phyloP scores from a whole-genome alignment of 2,329 filamentous ascomycete species.

The Chrysosporium queenslandicum region DNA sequence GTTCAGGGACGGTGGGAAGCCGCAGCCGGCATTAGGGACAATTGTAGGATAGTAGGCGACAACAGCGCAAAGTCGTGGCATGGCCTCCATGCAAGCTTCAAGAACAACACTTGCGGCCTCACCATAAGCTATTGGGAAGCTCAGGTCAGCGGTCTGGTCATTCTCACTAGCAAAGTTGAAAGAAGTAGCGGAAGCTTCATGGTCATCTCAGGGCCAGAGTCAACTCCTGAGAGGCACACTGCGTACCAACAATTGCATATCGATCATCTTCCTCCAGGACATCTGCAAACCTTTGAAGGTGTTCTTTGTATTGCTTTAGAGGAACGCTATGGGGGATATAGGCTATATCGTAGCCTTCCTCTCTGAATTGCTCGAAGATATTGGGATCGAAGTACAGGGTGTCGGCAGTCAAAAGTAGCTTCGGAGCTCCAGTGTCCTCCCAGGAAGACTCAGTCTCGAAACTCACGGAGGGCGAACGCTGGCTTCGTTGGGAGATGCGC shows the following conservation, averaged over 20 bases:
- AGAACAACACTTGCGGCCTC: slow-evolving; percentile 52
- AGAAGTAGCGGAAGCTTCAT: not conserved
- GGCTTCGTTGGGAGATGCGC: not conserved
- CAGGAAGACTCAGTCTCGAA: slow-evolving; percentile 37
- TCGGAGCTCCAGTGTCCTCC: slow-evolving; percentile 68
- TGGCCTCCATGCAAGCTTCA: slow-evolving; percentile 48
- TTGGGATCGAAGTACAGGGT: slow-evolving; percentile 11
- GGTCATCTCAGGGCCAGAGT: not conserved
- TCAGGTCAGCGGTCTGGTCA: not conserved
- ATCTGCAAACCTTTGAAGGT: slow-evolving; percentile 44
- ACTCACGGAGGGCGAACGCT: slow-evolving; percentile 1
- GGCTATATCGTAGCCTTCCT: slow-evolving; percentile 51
- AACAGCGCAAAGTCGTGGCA: slow-evolving; percentile 49
- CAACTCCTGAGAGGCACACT: not conserved
- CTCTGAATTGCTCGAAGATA: slow-evolving; percentile 14
- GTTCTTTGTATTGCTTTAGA: slow-evolving; percentile 43
- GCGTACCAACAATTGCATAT: slow-evolving; percentile 52
- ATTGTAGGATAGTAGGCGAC: slow-evolving; percentile 54
- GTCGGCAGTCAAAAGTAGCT: slow-evolving; percentile 27
- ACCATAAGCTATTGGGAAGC: slow-evolving; percentile 45
- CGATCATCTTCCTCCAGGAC: slow-evolving; percentile 48
- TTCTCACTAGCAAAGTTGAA: not conserved
- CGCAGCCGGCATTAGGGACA: slow-evolving; percentile 42
- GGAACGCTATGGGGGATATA: slow-evolving; percentile 48
- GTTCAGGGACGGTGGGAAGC: slow-evolving; percentile 30